Evolutionary conservation across 2,329 filamentous ascomycete species (phyloP), one percentile per base, ranked within the genome.

Genomic region (Pyrenophora graminea): DNA sequence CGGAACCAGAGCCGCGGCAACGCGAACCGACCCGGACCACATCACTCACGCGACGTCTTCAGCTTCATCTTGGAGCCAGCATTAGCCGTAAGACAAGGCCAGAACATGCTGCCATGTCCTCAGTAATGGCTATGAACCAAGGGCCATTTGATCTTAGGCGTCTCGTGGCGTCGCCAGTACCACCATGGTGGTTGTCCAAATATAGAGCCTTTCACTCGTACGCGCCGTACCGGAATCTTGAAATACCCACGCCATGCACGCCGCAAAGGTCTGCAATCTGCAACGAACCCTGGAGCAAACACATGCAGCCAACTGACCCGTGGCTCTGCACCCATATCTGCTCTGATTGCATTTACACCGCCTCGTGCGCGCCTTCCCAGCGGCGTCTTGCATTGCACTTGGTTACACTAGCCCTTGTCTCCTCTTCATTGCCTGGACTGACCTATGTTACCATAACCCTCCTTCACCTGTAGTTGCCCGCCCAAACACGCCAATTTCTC

Each of bases 311-410:
- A 45, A 23, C 39, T 58, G 12, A 17, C 47, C 46, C 54, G 55
- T 45, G 48, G 31, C 19, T 37, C 32, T 23, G 45, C 39, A 39
- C 47, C 12, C 18, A 25, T 32, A 36, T 45, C 55, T 60, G 49
- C 50, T 58, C 37, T 44, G 21, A 45, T 40, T 48, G 45, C 46
- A 21, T 7, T 13, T 48, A 56, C 55, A 55, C 59, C 52, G 60
- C 51, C 49, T 39, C 30, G 48, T 36, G 36, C 38, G 37, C 49
- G 45, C 44, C 42, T 39, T 38, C 41, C 51, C 50, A 45, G 52
- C 53, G 42, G 51, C 39, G 39, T 37, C 15, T 39, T 51, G 57
- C 55, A 54, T 45, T 45, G 49, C 55, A 34, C 43, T 53, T 58
- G 34, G 46, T 32, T 39, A 48, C 50, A 62, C 58, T 31, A 27